Percentiles rank a stretch among this genome's conserved stretches.
phyloP scores from a whole-genome alignment of 306 rosid species.

The Mimosa pudica region DNA sequence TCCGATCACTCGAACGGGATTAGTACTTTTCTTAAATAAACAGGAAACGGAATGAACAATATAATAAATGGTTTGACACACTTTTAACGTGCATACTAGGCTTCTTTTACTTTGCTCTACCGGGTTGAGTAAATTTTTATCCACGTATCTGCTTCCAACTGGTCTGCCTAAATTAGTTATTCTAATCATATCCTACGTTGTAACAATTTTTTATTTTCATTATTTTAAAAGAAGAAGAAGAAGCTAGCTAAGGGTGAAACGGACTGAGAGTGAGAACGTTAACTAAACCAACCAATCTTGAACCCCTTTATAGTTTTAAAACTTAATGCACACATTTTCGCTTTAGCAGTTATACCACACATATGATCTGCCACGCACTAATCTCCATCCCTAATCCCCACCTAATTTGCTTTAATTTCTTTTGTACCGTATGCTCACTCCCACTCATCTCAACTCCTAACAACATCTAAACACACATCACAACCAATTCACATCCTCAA shows the following conservation, averaged over 20 bases:
- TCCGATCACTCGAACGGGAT: conserved; percentile 37
- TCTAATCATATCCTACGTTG: neutral
- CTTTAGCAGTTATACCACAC: conserved; percentile 38
- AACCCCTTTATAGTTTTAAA: conserved; percentile 31
- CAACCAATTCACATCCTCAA: neutral
- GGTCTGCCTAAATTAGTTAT: neutral
- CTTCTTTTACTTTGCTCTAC: conserved; percentile 44
- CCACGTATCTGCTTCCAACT: neutral
- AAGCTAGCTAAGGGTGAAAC: conserved; percentile 38
- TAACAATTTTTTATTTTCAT: neutral
- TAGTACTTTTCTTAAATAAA: conserved; percentile 41
- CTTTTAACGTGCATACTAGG: conserved; percentile 58
- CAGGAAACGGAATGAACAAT: conserved; percentile 34
- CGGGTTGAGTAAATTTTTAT: conserved; percentile 42
- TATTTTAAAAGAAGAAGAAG: neutral
- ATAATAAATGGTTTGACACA: conserved; percentile 39
- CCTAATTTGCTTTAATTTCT: conserved; percentile 28
- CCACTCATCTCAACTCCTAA: neutral
- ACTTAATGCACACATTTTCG: conserved; percentile 21
- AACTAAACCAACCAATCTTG: conserved; percentile 40
- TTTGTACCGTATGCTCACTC: conserved; percentile 15
- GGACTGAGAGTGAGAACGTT: conserved; percentile 38
- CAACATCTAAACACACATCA: conserved; percentile 2
- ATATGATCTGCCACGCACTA: conserved; percentile 18
- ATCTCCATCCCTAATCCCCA: conserved; percentile 39